These are phyloP conservation scores for Phytopythium boreale DNA, from an alignment of 352 stramenopile genomes.

Conservation along the genomic window DNA sequence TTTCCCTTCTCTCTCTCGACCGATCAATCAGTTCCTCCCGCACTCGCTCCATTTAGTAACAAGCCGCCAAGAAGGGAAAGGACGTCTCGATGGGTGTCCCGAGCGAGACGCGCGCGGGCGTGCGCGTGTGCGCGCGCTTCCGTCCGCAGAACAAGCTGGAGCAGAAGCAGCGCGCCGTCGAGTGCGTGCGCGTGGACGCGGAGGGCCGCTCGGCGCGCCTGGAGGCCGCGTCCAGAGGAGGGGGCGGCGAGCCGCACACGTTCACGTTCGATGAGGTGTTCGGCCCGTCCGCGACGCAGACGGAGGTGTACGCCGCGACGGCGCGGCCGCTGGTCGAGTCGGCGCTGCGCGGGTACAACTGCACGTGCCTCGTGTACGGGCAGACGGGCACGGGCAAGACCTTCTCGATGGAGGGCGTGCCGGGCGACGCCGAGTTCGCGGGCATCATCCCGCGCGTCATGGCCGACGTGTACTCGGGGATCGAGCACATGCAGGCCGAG, in stretches of 20 bases:
- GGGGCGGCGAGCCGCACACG: conserved; percentile 31
- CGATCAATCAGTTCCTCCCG: not conserved
- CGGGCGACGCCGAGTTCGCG: conserved; percentile 54
- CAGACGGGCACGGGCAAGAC: conserved; percentile 92
- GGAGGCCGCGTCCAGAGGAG: conserved; percentile 3
- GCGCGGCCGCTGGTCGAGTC: conserved; percentile 60
- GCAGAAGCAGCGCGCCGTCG: conserved; percentile 58
- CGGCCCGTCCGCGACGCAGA: conserved; percentile 37
- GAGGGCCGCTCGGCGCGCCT: conserved; percentile 11
- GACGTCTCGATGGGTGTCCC: conserved; percentile 11
- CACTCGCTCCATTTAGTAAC: no score
- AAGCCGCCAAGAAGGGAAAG: not conserved
- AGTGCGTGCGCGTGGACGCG: conserved; percentile 49
- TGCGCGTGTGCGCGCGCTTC: conserved; percentile 73
- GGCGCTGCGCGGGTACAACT: conserved; percentile 82
- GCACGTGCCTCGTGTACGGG: conserved; percentile 92
- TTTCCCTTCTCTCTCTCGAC: no score
- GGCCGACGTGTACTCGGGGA: conserved; percentile 63
- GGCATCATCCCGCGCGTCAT: conserved; percentile 80
- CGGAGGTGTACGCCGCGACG: conserved; percentile 63
- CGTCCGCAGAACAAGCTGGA: conserved; percentile 78
- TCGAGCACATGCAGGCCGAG: conserved; percentile 63
- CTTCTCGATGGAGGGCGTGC: conserved; percentile 88
- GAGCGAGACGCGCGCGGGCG: conserved; percentile 31
- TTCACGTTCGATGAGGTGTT: conserved; percentile 80